Conservation (phyloP, 495 filamentous ascomycete genomes). For the Chaetomium tenue region DNA sequence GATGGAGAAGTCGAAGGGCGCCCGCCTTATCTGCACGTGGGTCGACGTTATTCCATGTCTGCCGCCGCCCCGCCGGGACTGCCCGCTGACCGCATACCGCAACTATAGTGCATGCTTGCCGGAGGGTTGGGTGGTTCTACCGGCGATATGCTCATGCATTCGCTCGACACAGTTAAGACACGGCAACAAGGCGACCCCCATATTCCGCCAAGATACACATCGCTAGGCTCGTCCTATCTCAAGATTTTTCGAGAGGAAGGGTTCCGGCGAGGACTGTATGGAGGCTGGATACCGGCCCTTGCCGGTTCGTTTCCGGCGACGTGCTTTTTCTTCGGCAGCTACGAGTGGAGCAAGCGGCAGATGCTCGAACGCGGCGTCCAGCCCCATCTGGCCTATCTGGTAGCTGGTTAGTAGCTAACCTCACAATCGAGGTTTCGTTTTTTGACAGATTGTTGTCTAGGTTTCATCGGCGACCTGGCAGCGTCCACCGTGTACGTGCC, state of each 20-base stretch:
- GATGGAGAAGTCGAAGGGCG: conserved; percentile 46
- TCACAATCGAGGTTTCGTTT: background rate
- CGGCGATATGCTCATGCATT: conserved; percentile 98
- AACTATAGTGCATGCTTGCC: conserved; percentile 80
- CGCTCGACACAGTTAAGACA: conserved; percentile 98
- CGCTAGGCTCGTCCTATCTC: conserved; percentile 81
- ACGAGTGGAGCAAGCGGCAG: conserved; percentile 89
- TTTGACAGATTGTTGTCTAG: conserved; percentile 44
- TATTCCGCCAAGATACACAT: conserved; percentile 85
- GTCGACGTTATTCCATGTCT: conserved; percentile 20
- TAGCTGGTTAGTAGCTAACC: conserved; percentile 58
- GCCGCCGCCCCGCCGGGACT: background rate
- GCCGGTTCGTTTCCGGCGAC: conserved; percentile 93
- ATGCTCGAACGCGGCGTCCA: conserved; percentile 81
- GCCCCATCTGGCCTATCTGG: conserved; percentile 76
- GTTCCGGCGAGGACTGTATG: conserved; percentile 82
- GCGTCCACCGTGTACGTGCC: conserved; percentile 93
- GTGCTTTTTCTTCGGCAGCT: conserved; percentile 90
- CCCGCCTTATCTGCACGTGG: conserved; percentile 49
- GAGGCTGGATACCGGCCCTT: conserved; percentile 84
- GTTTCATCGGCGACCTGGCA: conserved; percentile 87
- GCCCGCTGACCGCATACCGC: conserved; percentile 24
- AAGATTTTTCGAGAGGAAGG: conserved; percentile 94
- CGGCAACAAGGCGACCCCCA: conserved; percentile 94
- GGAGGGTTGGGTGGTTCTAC: conserved; percentile 87